A percentile compares a stretch with the other conserved stretches of the same genome.
phyloP scores from a whole-genome alignment of 1,284 basidiomycete genomes.

The Volvariella surrecta region DNA sequence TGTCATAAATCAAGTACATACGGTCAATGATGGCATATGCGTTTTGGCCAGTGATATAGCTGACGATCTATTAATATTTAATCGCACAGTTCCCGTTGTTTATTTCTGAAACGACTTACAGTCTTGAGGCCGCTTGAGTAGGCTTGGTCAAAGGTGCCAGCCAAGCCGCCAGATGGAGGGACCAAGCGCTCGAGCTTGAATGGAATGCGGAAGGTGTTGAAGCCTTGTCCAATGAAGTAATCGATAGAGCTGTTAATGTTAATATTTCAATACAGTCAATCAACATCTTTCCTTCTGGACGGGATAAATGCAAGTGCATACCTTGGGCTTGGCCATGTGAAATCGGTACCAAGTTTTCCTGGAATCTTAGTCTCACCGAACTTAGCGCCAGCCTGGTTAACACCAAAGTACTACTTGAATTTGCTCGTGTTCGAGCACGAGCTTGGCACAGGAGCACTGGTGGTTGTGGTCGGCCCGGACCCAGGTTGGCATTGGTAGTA shows the following conservation, averaged over 20 bases:
- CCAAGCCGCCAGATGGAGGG: slow-evolving; percentile 41
- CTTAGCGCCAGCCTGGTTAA: slow-evolving; percentile 55
- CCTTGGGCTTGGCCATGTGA: slow-evolving; percentile 38
- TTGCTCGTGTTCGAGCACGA: slow-evolving; percentile 37
- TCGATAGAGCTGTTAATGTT: slow-evolving; percentile 14
- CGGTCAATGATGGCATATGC: slow-evolving; percentile 49
- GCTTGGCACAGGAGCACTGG: slow-evolving; percentile 14
- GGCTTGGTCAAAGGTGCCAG: slow-evolving; percentile 41
- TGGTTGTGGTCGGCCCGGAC: slow-evolving; percentile 16
- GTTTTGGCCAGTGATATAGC: slow-evolving; percentile 53
- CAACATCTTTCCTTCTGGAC: slow-evolving; percentile 1
- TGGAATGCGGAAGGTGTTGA: slow-evolving; percentile 58
- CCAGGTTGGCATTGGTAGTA: slow-evolving; percentile 32
- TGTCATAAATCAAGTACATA: slow-evolving; percentile 18
- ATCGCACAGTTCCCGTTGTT: neutral
- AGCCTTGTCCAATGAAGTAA: slow-evolving; percentile 45
- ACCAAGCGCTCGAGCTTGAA: slow-evolving; percentile 51
- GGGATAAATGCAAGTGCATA: slow-evolving; percentile 4
- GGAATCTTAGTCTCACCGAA: slow-evolving; percentile 40
- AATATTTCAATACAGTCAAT: slow-evolving; percentile 6
- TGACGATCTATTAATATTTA: slow-evolving; percentile 31
- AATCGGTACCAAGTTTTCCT: slow-evolving; percentile 34
- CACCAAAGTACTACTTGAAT: slow-evolving; percentile 57
- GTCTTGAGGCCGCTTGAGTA: slow-evolving; percentile 44
- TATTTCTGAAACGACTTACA: slow-evolving; percentile 16